Evolutionary conservation across 1,139 yeast genomes (phyloP), one percentile per base, ranked within the genome.

Genomic region (Suhomyces atakaporum): DNA sequence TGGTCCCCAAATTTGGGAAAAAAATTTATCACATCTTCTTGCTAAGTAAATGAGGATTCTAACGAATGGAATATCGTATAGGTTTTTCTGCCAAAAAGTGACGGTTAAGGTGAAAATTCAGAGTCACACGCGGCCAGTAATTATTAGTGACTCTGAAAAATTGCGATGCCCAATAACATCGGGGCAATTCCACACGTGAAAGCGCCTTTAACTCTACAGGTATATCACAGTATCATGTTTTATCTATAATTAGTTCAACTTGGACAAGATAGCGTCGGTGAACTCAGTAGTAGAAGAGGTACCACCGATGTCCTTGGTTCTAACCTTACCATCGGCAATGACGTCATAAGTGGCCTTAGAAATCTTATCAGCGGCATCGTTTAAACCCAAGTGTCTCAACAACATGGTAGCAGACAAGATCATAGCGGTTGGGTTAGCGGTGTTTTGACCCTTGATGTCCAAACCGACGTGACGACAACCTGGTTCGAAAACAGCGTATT

Each of bases 381-480:
- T 87, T 54, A 90, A 77, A 47, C 97, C 97, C 62, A 90, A 78
- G 69, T 90, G 97, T 74, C 96, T 86, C 73, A 90, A 79, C 83
- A 90, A 69, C 85, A 90, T 82, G 50, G 90, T 70, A 36, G 96
- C 79, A 42, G 96, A 87, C 60, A 90, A 77, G 58, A 90, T 84
- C 94, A 90, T 84, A 54, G 96, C 97, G 46, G 97, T 88, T 66
- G 98, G 98, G 81, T 92, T 92, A 51, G 97, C 97, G 50, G 86
- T 77, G 75, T 88, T 85, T 69, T 86, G 81, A 62, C 96, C 97
- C 75, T 87, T 78, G 64, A 92, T 86, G 70, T 90, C 97, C 58
- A 89, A 78, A 69, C 97, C 98, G 58, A 90, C 97, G 74, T 92
- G 98, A 78, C 97, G 86, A 74, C 97, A 90, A 69, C 97, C 98